These are phyloP conservation scores for Sequoiadendron giganteum DNA, from an alignment of 75 land plant genomes.

Conservation along the genomic window DNA sequence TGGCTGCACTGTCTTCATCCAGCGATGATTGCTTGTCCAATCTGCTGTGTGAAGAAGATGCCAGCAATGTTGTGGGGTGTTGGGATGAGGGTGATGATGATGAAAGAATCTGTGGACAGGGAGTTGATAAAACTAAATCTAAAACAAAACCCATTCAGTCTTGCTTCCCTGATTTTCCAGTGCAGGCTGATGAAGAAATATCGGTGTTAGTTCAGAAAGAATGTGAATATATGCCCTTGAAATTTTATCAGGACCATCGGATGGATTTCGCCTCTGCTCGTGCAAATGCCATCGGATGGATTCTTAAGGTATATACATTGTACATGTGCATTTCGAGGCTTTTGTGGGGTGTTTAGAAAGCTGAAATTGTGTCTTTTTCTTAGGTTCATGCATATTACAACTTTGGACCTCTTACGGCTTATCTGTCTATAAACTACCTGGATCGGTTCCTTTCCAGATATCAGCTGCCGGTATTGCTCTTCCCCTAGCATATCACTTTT, in stretches of 20 bases:
- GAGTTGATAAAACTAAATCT: conserved; percentile 2
- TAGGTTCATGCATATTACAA: conserved; percentile 44
- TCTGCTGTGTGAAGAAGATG: conserved; percentile 45
- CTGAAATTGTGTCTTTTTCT: conserved; percentile 3
- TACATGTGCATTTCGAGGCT: background rate
- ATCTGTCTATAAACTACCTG: conserved; percentile 65
- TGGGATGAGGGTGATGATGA: conserved; percentile 26
- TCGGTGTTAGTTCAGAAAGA: conserved; percentile 22
- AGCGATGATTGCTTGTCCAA: conserved; percentile 23
- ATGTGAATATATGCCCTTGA: conserved; percentile 11
- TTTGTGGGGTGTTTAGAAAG: background rate
- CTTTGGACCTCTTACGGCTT: conserved; percentile 64
- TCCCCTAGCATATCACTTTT: background rate
- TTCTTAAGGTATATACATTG: conserved; percentile 48
- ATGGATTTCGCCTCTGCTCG: conserved; percentile 27
- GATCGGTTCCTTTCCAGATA: conserved; percentile 71
- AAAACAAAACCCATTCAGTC: background rate
- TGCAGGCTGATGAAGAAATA: conserved; percentile 39
- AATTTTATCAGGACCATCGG: conserved; percentile 5
- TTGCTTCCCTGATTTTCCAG: conserved; percentile 17
- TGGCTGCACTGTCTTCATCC: conserved; percentile 17
- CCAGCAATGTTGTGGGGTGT: conserved; percentile 36
- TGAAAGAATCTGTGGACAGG: background rate
- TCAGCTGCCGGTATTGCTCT: conserved; percentile 35
- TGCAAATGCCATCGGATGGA: conserved; percentile 57